Evolutionary conservation across 2,329 filamentous ascomycete genomes (phyloP).

Genomic region (Ophiocordyceps camponoti-saundersi): DNA sequence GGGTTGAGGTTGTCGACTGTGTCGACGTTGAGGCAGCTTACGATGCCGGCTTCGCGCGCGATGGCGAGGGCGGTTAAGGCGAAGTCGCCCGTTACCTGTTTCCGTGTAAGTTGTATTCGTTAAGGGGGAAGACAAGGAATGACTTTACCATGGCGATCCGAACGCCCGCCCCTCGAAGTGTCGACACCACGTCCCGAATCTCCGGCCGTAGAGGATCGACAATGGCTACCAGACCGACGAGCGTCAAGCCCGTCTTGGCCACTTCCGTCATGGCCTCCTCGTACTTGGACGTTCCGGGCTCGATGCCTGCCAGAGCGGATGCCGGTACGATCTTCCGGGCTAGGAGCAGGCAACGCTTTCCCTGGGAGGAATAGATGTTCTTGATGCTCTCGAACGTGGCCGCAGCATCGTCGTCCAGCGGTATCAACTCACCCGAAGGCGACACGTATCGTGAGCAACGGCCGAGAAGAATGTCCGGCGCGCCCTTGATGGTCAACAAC

Average conservation of each 20-base stretch:
- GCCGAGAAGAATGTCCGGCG: conserved; percentile 54
- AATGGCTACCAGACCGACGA: conserved; percentile 61
- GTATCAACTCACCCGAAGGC: conserved; percentile 32
- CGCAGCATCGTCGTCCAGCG: conserved; percentile 27
- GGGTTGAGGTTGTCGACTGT: conserved; percentile 30
- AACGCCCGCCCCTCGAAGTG: conserved; percentile 51
- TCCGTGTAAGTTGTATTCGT: too few relatives aligned
- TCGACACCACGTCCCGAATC: conserved; percentile 49
- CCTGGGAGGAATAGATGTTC: conserved; percentile 50
- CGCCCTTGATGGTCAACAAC: conserved; percentile 61
- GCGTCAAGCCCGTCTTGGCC: conserved; percentile 39
- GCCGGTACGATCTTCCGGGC: conserved; percentile 40
- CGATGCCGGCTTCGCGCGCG: conserved; percentile 54
- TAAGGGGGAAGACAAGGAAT: neutral
- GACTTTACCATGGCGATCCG: conserved; percentile 54
- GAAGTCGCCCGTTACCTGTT: conserved; percentile 56
- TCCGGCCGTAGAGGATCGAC: conserved; percentile 65
- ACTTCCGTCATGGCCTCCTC: conserved; percentile 41
- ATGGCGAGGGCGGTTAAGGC: conserved; percentile 60
- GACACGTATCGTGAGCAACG: conserved; percentile 42
- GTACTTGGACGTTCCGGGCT: conserved; percentile 23
- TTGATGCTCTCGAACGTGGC: conserved; percentile 40
- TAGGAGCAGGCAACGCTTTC: conserved; percentile 49
- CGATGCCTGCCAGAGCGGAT: conserved; percentile 16
- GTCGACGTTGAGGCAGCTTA: conserved; percentile 38